These are phyloP conservation scores for Xanthoconium separans DNA, from an alignment of 1,284 basidiomycete genomes.

Conservation along the genomic window DNA sequence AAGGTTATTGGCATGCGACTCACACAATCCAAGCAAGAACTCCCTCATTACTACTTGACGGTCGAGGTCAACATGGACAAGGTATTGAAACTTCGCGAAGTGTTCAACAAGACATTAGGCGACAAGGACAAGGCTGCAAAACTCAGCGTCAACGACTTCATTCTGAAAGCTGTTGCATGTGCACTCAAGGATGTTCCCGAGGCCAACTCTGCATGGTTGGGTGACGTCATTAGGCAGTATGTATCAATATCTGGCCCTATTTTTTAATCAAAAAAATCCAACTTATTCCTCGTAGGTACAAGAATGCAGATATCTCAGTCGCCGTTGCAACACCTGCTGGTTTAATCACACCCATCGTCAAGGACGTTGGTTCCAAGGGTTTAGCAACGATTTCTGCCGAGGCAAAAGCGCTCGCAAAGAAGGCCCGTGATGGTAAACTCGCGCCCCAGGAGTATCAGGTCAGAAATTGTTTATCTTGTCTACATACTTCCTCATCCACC, in stretches of 20 bases:
- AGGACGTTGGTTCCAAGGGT: constrained; percentile 90
- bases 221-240: constrained; percentile 92
- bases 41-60: constrained; percentile 98
- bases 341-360: constrained; percentile 97
- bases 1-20: constrained; percentile 90
- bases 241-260: constrained; percentile 33
- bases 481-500: constrained; percentile 2
- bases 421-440: constrained; percentile 96
- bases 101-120: constrained; percentile 90
- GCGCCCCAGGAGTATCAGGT: constrained; percentile 96
- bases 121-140: constrained; percentile 87
- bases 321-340: constrained; percentile 97
- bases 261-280: neutral
- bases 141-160: constrained; percentile 97
- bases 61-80: constrained; percentile 98
- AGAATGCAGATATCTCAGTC: constrained; percentile 95
- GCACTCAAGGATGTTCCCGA: constrained; percentile 96
- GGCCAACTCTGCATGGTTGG: constrained; percentile 97
- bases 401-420: constrained; percentile 90
- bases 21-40: constrained; percentile 88
- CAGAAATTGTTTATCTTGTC: constrained; percentile 4
- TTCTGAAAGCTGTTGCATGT: constrained; percentile 92
- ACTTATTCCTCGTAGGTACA: constrained; percentile 60
- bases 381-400: constrained; percentile 90
- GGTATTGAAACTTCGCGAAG: constrained; percentile 88